phyloP scores from a whole-genome alignment of 108 stramenopile genomes.

The Aurantiochytrium sp. region DNA sequence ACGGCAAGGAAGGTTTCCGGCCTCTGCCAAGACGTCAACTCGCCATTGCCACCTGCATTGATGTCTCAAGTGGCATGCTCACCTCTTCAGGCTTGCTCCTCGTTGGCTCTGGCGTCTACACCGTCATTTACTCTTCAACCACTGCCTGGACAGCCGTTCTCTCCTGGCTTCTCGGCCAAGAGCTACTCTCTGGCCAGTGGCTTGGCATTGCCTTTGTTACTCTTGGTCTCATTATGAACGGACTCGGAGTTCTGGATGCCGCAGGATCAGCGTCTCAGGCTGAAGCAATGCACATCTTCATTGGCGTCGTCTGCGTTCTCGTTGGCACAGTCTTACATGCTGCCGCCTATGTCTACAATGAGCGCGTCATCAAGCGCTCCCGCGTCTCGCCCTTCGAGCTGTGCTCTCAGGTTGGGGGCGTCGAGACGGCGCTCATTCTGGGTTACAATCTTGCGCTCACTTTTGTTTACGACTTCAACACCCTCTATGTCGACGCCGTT shows the following conservation, averaged over 20 bases:
- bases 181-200: not conserved
- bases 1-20: not conserved
- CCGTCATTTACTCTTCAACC: not conserved
- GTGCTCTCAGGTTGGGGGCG: not conserved
- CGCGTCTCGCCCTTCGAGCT: not conserved
- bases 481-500: not conserved
- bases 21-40: not conserved
- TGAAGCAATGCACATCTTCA: not conserved
- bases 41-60: not conserved
- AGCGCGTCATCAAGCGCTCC: not conserved
- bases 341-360: not conserved
- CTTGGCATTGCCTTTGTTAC: not conserved
- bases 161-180: not conserved
- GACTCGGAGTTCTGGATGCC: not conserved
- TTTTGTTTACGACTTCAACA: not conserved
- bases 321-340: not conserved
- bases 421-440: not conserved
- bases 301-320: not conserved
- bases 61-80: not conserved
- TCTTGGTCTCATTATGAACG: not conserved
- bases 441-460: not conserved
- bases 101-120: constrained; percentile 1
- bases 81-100: not conserved
- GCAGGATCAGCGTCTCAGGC: not conserved
- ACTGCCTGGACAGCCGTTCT: not conserved